phyloP scores from a whole-genome alignment of 2,329 filamentous ascomycete genomes.

The Colletotrichum brevisporum region DNA sequence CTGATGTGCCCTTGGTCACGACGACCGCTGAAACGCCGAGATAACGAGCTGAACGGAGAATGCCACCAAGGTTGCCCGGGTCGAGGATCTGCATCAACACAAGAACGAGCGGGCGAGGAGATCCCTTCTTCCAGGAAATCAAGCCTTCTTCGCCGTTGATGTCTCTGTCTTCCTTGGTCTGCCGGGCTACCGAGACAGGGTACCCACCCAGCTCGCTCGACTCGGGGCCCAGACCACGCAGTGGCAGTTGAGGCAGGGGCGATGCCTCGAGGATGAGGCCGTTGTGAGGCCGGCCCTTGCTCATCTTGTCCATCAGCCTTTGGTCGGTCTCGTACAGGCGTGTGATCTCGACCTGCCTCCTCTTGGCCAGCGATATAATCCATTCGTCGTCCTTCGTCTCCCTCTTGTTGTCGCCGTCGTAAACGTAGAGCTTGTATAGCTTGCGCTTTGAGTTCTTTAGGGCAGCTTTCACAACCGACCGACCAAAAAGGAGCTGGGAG shows the following conservation, averaged over 20 bases:
- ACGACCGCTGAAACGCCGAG: slow-evolving; percentile 89
- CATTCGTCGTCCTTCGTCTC: slow-evolving; percentile 60
- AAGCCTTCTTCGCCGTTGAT: slow-evolving; percentile 79
- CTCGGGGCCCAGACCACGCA: slow-evolving; percentile 69
- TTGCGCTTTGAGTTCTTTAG: slow-evolving; percentile 76
- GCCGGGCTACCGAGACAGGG: slow-evolving; percentile 71
- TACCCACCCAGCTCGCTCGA: slow-evolving; percentile 66
- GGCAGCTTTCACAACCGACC: slow-evolving; percentile 84
- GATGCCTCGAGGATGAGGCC: slow-evolving; percentile 90
- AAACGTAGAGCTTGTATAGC: slow-evolving; percentile 88
- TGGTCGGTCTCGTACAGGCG: slow-evolving; percentile 73
- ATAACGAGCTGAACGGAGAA: slow-evolving; percentile 90
- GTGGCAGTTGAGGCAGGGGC: slow-evolving; percentile 80
- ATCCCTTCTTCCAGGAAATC: slow-evolving; percentile 53
- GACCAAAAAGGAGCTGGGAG: slow-evolving; percentile 92
- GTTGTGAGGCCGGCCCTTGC: slow-evolving; percentile 87
- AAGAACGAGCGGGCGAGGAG: slow-evolving; percentile 78
- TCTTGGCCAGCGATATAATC: slow-evolving; percentile 62
- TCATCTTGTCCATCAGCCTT: slow-evolving; percentile 85
- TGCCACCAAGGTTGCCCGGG: slow-evolving; percentile 90
- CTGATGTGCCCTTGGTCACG: slow-evolving; percentile 80
- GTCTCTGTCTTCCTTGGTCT: slow-evolving; percentile 79
- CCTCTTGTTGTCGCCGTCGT: slow-evolving; percentile 69
- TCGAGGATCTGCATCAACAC: slow-evolving; percentile 85
- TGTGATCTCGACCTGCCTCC: slow-evolving; percentile 67